Evolutionary conservation across 2,329 filamentous ascomycete genomes (phyloP), one percentile per base, ranked within the genome.

Genomic region (Epichloe baconii): DNA sequence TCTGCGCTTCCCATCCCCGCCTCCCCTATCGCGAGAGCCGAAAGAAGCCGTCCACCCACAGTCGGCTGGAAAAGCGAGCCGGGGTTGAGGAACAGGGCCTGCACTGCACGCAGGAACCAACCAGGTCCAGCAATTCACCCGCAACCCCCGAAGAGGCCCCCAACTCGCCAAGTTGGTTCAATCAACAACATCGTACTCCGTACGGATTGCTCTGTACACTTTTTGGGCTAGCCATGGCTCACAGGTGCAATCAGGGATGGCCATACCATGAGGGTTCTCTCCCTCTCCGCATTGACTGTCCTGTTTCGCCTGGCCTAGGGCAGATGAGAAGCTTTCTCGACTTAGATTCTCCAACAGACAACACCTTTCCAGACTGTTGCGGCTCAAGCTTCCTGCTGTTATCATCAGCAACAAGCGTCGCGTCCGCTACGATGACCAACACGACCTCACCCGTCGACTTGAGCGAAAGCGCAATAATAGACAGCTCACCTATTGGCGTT

Each of bases 311-410:
- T 36, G 35, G n/a, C 34, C 21, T 35, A 12, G 43, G 48, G 41
- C 48, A 49, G 19, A 56, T 53, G 52, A 54, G 49, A 45, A 54
- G 51, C 36, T 57, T 57, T 48, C 46, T 56, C 26, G 43, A 55
- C 45, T 51, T 53, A 31, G 51, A 49, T n/a, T 46, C 49, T 44
- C 52, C 51, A 21, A 42, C 52, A 3, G 35, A 14, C 34, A 49
- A 31, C 37, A 44, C 36, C 3, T 38, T 47, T 41, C 49, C 43
- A 36, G 26, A 47, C 36, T 45, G 37, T 23, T 36, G 44, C 47
- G 42, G 50, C 40, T 36, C 48, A 48, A 56, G 49, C 45, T 45
- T 53, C 35, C 45, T 55, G 45, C 51, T 56, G 42, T 52, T 45
- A 17, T 52, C 53, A 34, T 44, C 51, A 14, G 37, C 43, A n/a